Conservation (phyloP, 495 filamentous ascomycete species). For the Penicillium diatomitis region DNA sequence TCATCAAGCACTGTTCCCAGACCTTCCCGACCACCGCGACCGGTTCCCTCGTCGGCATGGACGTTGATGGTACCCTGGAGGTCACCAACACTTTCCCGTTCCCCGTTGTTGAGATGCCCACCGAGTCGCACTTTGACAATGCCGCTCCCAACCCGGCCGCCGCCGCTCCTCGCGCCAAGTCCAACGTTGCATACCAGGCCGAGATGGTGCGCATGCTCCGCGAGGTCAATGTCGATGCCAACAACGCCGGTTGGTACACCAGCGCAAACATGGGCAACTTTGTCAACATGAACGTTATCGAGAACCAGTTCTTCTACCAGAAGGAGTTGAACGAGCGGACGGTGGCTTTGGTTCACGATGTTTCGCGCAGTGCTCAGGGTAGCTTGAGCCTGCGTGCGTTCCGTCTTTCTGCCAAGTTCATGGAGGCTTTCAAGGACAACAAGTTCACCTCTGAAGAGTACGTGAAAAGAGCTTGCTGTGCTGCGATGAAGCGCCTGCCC, state of each 20-base stretch:
- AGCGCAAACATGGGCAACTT: constrained; percentile 99
- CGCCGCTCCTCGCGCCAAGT: constrained; percentile 83
- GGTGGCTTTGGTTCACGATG: constrained; percentile 90
- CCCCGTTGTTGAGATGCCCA: constrained; percentile 69
- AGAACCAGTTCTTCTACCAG: constrained; percentile 97
- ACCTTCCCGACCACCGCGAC: constrained; percentile 84
- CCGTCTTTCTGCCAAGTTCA: constrained; percentile 78
- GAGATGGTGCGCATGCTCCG: constrained; percentile 96
- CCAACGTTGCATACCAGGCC: constrained; percentile 79
- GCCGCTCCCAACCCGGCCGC: constrained; percentile 67
- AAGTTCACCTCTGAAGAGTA: constrained; percentile 96
- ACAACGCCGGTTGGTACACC: constrained; percentile 97
- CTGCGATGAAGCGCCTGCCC: no score
- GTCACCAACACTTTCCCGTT: constrained; percentile 94
- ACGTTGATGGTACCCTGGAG: constrained; percentile 71
- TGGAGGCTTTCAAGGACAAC: constrained; percentile 85
- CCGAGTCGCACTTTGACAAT: constrained; percentile 73
- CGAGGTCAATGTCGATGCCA: constrained; percentile 97
- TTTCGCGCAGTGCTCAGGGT: constrained; percentile 86
- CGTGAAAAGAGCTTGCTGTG: constrained; percentile 14
- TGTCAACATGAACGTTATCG: constrained; percentile 85
- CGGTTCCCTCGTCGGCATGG: constrained; percentile 88
- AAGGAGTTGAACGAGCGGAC: constrained; percentile 85
- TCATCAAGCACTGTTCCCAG: constrained; percentile 84
- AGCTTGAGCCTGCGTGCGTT: constrained; percentile 85